Evolutionary conservation across 179 eudicot genomes (phyloP), one percentile per base, ranked within the genome.

Genomic region (Silene noctiflora): DNA sequence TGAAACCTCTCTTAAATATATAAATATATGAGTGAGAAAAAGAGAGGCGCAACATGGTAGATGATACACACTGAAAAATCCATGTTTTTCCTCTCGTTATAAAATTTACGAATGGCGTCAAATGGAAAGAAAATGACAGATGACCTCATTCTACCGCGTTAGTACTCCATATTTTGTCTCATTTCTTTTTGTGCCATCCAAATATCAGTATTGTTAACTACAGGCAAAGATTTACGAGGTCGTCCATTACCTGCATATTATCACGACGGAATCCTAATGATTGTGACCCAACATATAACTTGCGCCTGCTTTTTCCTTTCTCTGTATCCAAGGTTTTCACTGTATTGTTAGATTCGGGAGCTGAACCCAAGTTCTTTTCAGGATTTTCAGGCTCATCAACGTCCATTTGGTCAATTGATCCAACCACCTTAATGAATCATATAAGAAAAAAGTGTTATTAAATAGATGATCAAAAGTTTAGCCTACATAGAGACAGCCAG

Each of bases 191-290:
- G 29, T 29, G 14, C 51, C 12, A 19, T 51, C 53, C 62, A 61
- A 29, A 48, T 71, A 6, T 24, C 35, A 70, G 12, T 42, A 64
- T 31, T 56, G 24, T 35, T 35, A 35, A 44, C 55, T 46, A 24
- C 7, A 44, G 14, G 17, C 67, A 29, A 29, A 1, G 20, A 29
- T 29, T 59, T 19, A 16, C 42, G 42, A 21, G 46, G 33, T 68
- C 65, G 72, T 27, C 21, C 66, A 80, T 84, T 81, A 90, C 98
- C 92, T 92, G 97, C 98, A 94, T 94, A 83, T 92, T 86, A 85
- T 94, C 96, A 67, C 98, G 94, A 61, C 97, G 90, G 77, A 76
- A 91, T 72, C 97, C 97, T 78, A 94, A 79, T 75, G 89, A 89
- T 79, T 89, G 97, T 55, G 96, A 87, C 75, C 98, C 98, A 19